Evolutionary conservation across 2,329 filamentous ascomycete species (phyloP), one percentile per base, ranked within the genome.

Genomic region (Cladosporium colombiae): DNA sequence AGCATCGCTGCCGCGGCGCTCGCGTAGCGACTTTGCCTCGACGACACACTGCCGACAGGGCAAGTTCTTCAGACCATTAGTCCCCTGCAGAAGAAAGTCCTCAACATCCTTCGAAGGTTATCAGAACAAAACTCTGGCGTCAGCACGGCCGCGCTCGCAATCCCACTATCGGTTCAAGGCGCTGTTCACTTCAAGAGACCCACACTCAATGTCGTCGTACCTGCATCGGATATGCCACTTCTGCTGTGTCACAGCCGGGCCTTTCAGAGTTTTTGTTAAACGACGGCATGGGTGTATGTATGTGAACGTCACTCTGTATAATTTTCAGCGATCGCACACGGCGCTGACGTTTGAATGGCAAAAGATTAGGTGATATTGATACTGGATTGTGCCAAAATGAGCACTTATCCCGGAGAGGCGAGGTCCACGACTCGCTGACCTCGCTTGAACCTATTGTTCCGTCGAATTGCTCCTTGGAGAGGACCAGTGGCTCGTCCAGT

Each of bases 141-240:
- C 52, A n/a, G 27, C 37, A 59, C 31, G 55, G n/a, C 56, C 56
- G 37, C 27, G 56, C 56, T 59, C 37, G 52, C 31, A 55, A 55
- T 29, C 29, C 52, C 52, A 55, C 52, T 33, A 18, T 55, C 52
- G 52, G 27, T 55, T 55, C 27, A 55, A 55, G 52, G 52, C 52
- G 52, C 27, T 29, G 25, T 55, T 33, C 27, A 46, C 40, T 13
- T 46, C n/a, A 29, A 31, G n/a, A 55, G 50, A 27, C 29, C 52
- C 52, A 55, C 52, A 33, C 35, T 18, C 18, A 21, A 21, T 35
- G 25, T 56, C 49, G 35, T 40, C 37, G 56, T 59, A 59, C 56
- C 56, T 59, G 56, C 56, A 40, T 40, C 56, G 37, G 56, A 59
- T 10, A 35, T 56, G 52, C 18, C 29, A 13, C 33, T 56, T 6